Conservation (phyloP, 371 early-diverging fungal genomes). For the Rhizopus stolonifer region DNA sequence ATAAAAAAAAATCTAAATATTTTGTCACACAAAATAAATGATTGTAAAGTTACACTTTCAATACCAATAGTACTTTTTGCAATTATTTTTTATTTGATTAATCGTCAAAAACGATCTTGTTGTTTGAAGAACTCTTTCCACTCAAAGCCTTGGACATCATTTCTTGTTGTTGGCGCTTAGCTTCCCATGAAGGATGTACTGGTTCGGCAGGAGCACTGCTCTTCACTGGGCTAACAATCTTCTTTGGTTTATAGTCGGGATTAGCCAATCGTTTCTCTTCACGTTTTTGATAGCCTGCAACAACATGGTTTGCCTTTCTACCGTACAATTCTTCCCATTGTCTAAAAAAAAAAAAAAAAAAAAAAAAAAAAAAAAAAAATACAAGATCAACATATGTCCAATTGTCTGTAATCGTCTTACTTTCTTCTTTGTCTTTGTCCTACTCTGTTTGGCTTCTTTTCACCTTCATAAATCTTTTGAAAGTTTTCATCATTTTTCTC, state of each 20-base stretch:
- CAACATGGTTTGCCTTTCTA: slow-evolving; percentile 41
- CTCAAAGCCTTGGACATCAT: slow-evolving; percentile 51
- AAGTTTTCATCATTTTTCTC: slow-evolving; percentile 28
- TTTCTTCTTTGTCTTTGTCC: slow-evolving; percentile 47
- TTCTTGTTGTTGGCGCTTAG: slow-evolving; percentile 47
- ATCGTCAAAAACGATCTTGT: slow-evolving; percentile 50
- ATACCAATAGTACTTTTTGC: neutral
- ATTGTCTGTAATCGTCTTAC: slow-evolving; percentile 19
- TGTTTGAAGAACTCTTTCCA: slow-evolving; percentile 27
- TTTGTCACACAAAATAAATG: too few species aligned
- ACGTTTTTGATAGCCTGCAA: slow-evolving; percentile 23
- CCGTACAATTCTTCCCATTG: slow-evolving; percentile 47
- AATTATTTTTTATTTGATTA: neutral
- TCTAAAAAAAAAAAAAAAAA: slow-evolving; percentile 12
- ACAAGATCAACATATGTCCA: neutral
- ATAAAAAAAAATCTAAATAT: too few species aligned
- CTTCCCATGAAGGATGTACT: slow-evolving; percentile 54
- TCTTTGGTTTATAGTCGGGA: slow-evolving; percentile 26
- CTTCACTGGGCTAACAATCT: slow-evolving; percentile 10
- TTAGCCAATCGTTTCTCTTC: slow-evolving; percentile 29
- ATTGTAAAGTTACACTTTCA: too few species aligned
- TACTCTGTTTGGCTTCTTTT: slow-evolving; percentile 38
- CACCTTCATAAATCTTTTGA: slow-evolving; percentile 41
- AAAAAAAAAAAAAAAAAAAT: too few species aligned
- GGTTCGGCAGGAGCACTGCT: slow-evolving; percentile 13